phyloP scores from a whole-genome alignment of 768 basidiomycete species.

The Leccinum subgranulosum region DNA sequence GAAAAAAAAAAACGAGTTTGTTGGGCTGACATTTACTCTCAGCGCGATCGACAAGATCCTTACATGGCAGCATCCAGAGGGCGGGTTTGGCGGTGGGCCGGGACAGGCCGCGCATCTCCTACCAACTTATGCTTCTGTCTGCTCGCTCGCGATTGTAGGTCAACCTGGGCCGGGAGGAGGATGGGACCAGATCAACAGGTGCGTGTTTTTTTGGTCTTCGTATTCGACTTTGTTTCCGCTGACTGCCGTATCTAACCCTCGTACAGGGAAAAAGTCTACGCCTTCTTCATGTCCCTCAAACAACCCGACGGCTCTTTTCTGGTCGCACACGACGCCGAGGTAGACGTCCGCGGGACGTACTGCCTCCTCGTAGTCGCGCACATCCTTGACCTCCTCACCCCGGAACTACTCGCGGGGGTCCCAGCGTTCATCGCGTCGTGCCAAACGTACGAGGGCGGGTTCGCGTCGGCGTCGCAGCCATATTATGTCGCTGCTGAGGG shows the following conservation, averaged over 20 bases:
- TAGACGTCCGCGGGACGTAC: slow-evolving; percentile 96
- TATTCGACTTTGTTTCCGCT: neutral
- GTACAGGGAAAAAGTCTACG: slow-evolving; percentile 63
- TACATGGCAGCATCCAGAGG: slow-evolving; percentile 77
- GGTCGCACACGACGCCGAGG: slow-evolving; percentile 83
- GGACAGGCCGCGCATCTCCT: slow-evolving; percentile 86
- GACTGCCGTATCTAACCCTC: neutral
- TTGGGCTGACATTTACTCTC: neutral
- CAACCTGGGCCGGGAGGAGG: slow-evolving; percentile 68
- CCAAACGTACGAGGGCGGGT: slow-evolving; percentile 98
- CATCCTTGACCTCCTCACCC: slow-evolving; percentile 83
- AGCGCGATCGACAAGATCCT: slow-evolving; percentile 82
- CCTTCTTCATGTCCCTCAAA: slow-evolving; percentile 90
- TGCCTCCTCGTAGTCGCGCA: slow-evolving; percentile 84
- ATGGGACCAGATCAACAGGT: slow-evolving; percentile 88
- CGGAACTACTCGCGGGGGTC: slow-evolving; percentile 75
- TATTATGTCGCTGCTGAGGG: slow-evolving; percentile 39
- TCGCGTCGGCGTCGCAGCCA: slow-evolving; percentile 76
- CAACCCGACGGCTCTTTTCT: slow-evolving; percentile 91
- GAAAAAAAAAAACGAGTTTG: neutral
- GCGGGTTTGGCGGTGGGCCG: slow-evolving; percentile 92
- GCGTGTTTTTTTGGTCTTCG: slow-evolving; percentile 13
- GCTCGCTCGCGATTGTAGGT: slow-evolving; percentile 79
- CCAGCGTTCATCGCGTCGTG: slow-evolving; percentile 82
- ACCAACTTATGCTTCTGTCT: slow-evolving; percentile 87